Evolutionary conservation across 2,329 filamentous ascomycete species (phyloP), one percentile per base, ranked within the genome.

Genomic region (Fusarium praegraminearum): DNA sequence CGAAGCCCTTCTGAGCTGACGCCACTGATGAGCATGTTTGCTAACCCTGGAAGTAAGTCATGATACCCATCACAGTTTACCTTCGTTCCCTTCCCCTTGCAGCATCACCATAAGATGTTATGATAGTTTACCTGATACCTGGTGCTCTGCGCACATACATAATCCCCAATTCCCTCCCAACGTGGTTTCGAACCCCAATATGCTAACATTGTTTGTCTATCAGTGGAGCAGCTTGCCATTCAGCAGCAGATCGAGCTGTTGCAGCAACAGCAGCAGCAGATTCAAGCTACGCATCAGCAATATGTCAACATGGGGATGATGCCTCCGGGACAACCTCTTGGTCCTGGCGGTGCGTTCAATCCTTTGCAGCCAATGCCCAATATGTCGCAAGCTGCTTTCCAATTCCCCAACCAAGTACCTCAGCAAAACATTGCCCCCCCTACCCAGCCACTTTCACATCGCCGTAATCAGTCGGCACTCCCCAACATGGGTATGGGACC

Each of bases 271-370:
- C 96, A 98, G 80, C 94, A 98, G 81, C 94, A 98, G 80, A 97
- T 98, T 78, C 93, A 97, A 82, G 93, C 93, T 75, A 96, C 93
- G 70, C 94, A 98, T 78, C 94, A 98, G 83, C 95, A 98, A 83
- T 98, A 97, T 85, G 91, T 97, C 76, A 97, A 96, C 81, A 94
- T 98, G 92, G 93, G 93, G 80, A 94, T 98, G 87, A 90, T 98
- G 76, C 91, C 92, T 73, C 91, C 93, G 55, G 91, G 92, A 76
- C 95, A 98, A 83, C 74, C 80, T 70, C 85, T 98, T 63, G 89
- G 89, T 73, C 88, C 89, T 67, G 90, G 89, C 72, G 87, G 86
- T 75, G 85, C 85, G 67, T 96, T 93, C 85, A 91, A 91, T 83
- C 91, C 90, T 77, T 84, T 94, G 80, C 94, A 95, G 83, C 88